A percentile compares a stretch with the other conserved stretches of the same genome.
Evolutionary conservation across 2,329 filamentous ascomycete genomes (phyloP).

Genomic region (Achaetomium macrosporum): DNA sequence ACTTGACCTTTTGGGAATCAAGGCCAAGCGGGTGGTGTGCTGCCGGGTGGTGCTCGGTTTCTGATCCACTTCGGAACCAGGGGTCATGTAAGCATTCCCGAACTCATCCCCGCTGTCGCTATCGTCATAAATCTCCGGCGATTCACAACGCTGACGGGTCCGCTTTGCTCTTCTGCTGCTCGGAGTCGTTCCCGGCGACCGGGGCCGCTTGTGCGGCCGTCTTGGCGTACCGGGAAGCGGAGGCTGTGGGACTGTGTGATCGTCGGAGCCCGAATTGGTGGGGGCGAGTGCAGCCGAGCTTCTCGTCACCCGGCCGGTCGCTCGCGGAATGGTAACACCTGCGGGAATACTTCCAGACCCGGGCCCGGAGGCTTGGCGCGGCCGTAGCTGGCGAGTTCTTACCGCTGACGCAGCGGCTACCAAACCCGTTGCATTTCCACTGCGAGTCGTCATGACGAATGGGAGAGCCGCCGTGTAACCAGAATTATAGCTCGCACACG

Average conservation of each 20-base stretch:
- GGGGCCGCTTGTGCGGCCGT: constrained; percentile 14
- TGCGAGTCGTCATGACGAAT: constrained; percentile 15
- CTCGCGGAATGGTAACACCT: constrained; percentile 11
- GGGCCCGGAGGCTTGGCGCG: constrained; percentile 19
- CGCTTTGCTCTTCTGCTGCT: constrained; percentile 16
- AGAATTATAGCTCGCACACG: too few species aligned
- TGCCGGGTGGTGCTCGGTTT: not conserved
- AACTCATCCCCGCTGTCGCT: constrained; percentile 13
- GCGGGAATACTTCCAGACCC: constrained; percentile 7
- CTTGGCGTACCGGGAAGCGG: not conserved
- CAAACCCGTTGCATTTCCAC: constrained; percentile 1
- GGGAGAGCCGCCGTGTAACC: too few species aligned
- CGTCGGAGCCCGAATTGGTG: constrained; percentile 2
- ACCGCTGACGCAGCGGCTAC: constrained; percentile 10
- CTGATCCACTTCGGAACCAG: constrained; percentile 12
- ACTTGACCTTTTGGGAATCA: not conserved
- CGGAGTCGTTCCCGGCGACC: not conserved
- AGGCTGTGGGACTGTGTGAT: not conserved
- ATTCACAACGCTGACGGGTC: constrained; percentile 13
- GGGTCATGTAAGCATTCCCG: constrained; percentile 9
- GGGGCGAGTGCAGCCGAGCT: constrained; percentile 10
- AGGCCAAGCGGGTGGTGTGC: not conserved
- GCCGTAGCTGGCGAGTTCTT: constrained; percentile 16
- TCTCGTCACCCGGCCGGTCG: constrained; percentile 17
- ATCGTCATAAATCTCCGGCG: constrained; percentile 21